Base-by-base conservation (phyloP, 2,329 filamentous ascomycete species). In the Fusarium abutilonis region DNA sequence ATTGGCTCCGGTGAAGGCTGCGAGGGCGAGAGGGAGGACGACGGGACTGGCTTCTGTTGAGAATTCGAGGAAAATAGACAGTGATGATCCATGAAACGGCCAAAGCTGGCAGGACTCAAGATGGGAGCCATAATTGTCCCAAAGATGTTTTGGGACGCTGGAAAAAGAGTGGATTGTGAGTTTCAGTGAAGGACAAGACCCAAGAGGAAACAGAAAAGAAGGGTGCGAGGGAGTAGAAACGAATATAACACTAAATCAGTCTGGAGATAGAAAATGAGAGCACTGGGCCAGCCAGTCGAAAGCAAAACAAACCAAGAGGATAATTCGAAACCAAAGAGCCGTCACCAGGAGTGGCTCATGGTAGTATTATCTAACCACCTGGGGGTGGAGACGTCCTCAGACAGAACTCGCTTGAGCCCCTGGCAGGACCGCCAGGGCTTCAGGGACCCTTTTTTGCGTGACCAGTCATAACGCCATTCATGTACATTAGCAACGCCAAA, bases 311-410 rank as follows among this genome's bases (percentile, higher is more conserved):
- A 55, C 38, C 35, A 52, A 67, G 53, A 53, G 40, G 17, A 67
- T 47, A 56, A 67, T 53, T 52, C 57, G 65, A 69, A 70, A 70
- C 67, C 36, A 45, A 64, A 59, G 31, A 52, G 46, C 45, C 52
- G 52, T 68, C 65, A 56, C 50, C 48, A 49, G 43, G 61, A 70
- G 67, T 47, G 68, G 67, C 61, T 43, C 47, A 42, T 51, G 53
- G 58, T 46, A 57, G 42, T 53, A 61, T 67, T 70, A 69, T 70
- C 65, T n/a, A 67, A 69, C 58, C 56, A 61, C 57, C 43, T 44
- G 51, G 46, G 48, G 42, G 59, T 48, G 58, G 47, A 46, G 41
- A 64, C 19, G 38, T 40, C 36, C 56, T 69, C 64, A 55, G 44
- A 64, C 67, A 69, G 48, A 60, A 47, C 59, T 62, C 64, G 63